A percentile compares a stretch with the other conserved stretches of the same genome.
Conservation (phyloP, 805 yeast species). For the Metschnikowia similis region DNA sequence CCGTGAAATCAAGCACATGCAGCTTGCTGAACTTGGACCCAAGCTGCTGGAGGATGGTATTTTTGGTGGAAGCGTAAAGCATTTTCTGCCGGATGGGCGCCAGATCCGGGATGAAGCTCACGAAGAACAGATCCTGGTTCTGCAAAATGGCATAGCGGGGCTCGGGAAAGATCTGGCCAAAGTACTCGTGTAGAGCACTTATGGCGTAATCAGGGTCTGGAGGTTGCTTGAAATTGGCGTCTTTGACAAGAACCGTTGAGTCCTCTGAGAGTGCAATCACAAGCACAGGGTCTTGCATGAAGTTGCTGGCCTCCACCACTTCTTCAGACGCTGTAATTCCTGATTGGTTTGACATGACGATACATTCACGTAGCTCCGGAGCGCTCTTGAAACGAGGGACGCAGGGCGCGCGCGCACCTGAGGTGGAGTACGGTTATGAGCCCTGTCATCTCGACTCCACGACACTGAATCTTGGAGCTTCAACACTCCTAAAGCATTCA, state of each 20-base stretch:
- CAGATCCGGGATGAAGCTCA: conserved; percentile 81
- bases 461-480: no score
- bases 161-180: conserved; percentile 26
- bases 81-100: conserved; percentile 82
- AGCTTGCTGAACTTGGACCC: conserved; percentile 56
- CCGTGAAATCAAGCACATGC: conserved; percentile 47
- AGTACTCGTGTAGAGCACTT: conserved; percentile 18
- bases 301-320: conserved; percentile 43
- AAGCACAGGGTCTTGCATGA: conserved; percentile 26
- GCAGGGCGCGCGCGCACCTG: no score
- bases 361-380: no score
- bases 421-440: no score
- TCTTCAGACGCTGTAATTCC: conserved; percentile 39
- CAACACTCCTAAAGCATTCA: no score
- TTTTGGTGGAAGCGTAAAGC: conserved; percentile 90
- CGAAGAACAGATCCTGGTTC: conserved; percentile 43
- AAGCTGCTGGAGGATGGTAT: conserved; percentile 66
- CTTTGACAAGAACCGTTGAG: conserved; percentile 31
- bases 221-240: conserved; percentile 17
- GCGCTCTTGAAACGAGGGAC: no score
- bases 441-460: no score
- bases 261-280: conserved; percentile 32
- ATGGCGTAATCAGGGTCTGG: conserved; percentile 18
- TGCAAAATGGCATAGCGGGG: conserved; percentile 33
- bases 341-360: conserved; percentile 39